Conservation (phyloP, 2,329 filamentous ascomycete species). For the Colletotrichum kahawae region DNA sequence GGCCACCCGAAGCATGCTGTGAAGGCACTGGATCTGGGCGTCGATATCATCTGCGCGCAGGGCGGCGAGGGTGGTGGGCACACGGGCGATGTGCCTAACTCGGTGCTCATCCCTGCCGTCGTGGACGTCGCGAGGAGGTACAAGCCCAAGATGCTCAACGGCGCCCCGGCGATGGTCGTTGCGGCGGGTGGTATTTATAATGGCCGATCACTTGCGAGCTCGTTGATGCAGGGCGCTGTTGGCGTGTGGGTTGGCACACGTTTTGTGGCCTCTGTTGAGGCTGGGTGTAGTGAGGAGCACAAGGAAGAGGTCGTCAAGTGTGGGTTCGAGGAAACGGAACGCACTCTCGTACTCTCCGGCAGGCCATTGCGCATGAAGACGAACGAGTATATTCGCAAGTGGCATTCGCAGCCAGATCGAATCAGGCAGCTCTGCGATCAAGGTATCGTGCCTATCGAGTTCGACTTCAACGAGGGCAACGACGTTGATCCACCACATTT, state of each 20-base stretch:
- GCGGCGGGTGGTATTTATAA: constrained; percentile 89
- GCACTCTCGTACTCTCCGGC: constrained; percentile 83
- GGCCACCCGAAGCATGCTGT: constrained; percentile 89
- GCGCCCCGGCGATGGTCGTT: constrained; percentile 77
- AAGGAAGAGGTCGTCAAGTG: constrained; percentile 86
- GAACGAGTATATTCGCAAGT: constrained; percentile 83
- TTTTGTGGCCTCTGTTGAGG: constrained; percentile 85
- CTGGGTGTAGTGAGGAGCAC: constrained; percentile 79
- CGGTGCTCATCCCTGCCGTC: constrained; percentile 85
- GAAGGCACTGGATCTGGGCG: constrained; percentile 85
- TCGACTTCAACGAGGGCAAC: constrained; percentile 82
- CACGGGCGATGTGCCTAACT: constrained; percentile 85
- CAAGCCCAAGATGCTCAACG: constrained; percentile 70
- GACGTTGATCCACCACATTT: constrained; percentile 87
- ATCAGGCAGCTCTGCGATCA: constrained; percentile 76
- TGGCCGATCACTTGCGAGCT: constrained; percentile 79
- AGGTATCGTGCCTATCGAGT: constrained; percentile 80
- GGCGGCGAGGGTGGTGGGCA: constrained; percentile 94
- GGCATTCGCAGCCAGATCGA: constrained; percentile 78
- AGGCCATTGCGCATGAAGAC: constrained; percentile 79
- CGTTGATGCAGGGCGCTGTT: constrained; percentile 84
- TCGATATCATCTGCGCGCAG: constrained; percentile 91
- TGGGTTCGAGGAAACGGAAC: constrained; percentile 77
- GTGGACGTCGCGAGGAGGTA: constrained; percentile 82
- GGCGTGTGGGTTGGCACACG: constrained; percentile 96